Conservation (phyloP, 2,329 filamentous ascomycete species). For the Fusarium zealandicum region DNA sequence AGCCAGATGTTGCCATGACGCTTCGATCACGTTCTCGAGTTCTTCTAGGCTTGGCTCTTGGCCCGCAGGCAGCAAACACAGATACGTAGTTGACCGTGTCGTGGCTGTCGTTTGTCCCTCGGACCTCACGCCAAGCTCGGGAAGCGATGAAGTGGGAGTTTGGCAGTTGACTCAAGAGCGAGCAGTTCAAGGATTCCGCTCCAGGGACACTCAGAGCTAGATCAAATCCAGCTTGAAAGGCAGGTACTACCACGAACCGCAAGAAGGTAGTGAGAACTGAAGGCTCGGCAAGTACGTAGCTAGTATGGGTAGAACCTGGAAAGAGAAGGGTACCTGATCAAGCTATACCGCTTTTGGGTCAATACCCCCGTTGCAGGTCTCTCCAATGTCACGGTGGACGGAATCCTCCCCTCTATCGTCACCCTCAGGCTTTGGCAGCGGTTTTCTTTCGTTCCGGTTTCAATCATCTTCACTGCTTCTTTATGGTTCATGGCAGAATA, state of each 20-base stretch:
- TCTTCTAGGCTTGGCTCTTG: conserved; percentile 4
- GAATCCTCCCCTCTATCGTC: conserved; percentile 1
- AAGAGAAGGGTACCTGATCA: conserved; percentile 6
- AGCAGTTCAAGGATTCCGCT: conserved; percentile 21
- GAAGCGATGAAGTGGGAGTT: conserved; percentile 4
- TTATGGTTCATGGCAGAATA: neutral
- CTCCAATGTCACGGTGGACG: conserved; percentile 23
- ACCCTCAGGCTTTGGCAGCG: neutral
- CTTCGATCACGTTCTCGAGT: conserved; percentile 7
- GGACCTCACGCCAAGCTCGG: neutral
- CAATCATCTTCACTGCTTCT: conserved; percentile 1
- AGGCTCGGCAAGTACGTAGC: no score
- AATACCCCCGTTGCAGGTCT: conserved; percentile 6
- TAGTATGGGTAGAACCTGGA: no score
- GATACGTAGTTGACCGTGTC: neutral
- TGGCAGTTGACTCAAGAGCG: conserved; percentile 2
- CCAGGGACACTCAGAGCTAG: conserved; percentile 4
- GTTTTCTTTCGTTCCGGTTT: conserved; percentile 13
- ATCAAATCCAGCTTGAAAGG: conserved; percentile 8
- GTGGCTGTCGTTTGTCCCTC: neutral
- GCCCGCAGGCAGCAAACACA: neutral
- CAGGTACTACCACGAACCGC: conserved; percentile 13
- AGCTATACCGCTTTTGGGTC: conserved; percentile 13
- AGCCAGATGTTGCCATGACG: conserved; percentile 11
- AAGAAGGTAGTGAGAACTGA: neutral